Evolutionary conservation across 1,284 basidiomycete species (phyloP), one percentile per base, ranked within the genome.

Genomic region (Golubevia pallescens): DNA sequence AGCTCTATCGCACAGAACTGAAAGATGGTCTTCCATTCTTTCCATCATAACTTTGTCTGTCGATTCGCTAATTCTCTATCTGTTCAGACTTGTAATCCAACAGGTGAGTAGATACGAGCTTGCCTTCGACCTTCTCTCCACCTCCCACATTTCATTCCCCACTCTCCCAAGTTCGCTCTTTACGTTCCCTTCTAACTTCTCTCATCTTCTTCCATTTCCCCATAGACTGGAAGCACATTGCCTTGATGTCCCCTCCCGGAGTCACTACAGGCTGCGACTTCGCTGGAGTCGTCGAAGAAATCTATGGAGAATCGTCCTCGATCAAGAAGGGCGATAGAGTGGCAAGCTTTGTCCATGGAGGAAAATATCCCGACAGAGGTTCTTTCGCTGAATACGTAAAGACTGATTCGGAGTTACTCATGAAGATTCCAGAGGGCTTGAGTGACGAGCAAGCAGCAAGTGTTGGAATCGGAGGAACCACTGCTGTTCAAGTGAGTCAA

Each of bases 341-440:
- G 0, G 73, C 77, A 2, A 75, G 77, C 64, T 75, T 74, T 57
- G 79, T 81, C 10, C 78, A 78, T 60, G 78, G 80, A 23, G 67
- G 65, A 34, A 61, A 61, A 32, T 24, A 62, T 21, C 32, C 57
- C 0, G 78, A 75, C 23, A 62, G 70, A 14, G 81, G 81, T 19
- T 71, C 69, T 57, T 84, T 83, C 66, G 78, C 79, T 21, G 71
- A 84, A 58, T 83, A 77, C 63, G 60, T 81, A 58, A 72, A 70
- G 52, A 75, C 76, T 32, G 61, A 71, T 55, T 71, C 77, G 21
- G 66, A 68, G n/a, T 42, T 70, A 1, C 69, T 82, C 14, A 66
- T 68, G 28, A 71, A 65, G 69, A 68, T 82, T 14, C 81, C 81
- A 0, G 68, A 74, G n/a, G 64, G 63, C 10, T 56, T 78, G 60